Evolutionary conservation across 371 early-diverging fungal genomes (phyloP), one percentile per base, ranked within the genome.

Genomic region (Mortierella sp.): DNA sequence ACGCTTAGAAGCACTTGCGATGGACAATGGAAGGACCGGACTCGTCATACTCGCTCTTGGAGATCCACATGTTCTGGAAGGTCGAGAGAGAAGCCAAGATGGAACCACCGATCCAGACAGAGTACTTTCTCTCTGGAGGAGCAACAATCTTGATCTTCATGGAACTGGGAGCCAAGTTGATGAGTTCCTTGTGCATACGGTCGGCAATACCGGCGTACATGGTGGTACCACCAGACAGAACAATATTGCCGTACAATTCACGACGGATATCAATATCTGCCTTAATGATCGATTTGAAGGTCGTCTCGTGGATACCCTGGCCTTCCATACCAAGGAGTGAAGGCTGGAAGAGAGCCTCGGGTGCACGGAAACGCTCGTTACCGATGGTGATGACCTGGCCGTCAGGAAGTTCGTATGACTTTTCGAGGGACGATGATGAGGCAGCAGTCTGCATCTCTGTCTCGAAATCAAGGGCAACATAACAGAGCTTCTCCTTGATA

Each of bases 71-170:
- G 82, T 89, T 84, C 64, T 88, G 87, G 69, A 89, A 89, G 21
- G 89, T 88, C 61, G 86, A 86, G 57, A 95, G 84, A 5, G 92
- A 90, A 18, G 96, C 96, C 41, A 97, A 79, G 81, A 96, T 97
- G 27, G 95, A 94, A 2, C 98, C 98, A 65, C 98, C 98, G 67
- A 97, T 96, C 98, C 98, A 98, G 24, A 96, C 96, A 54, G 94
- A 92, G 82, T 95, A 98, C 82, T 96, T 97, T 64, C 98, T 91
- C 81, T 98, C 97, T 42, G 96, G 97, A 27, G 97, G 97, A 23
- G 97, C 97, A 64, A 89, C 93, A 67, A 98, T 95, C 81, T 95
- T 96, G 80, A 98, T 93, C 83, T 97, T 96, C 78, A 91, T 86
- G 76, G 97, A 96, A 63, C 87, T 89, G 61, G 93, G 82, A 28